These are phyloP conservation scores for Chlorella sp. DNA, from an alignment of 139 green algal genomes.

Conservation along the genomic window DNA sequence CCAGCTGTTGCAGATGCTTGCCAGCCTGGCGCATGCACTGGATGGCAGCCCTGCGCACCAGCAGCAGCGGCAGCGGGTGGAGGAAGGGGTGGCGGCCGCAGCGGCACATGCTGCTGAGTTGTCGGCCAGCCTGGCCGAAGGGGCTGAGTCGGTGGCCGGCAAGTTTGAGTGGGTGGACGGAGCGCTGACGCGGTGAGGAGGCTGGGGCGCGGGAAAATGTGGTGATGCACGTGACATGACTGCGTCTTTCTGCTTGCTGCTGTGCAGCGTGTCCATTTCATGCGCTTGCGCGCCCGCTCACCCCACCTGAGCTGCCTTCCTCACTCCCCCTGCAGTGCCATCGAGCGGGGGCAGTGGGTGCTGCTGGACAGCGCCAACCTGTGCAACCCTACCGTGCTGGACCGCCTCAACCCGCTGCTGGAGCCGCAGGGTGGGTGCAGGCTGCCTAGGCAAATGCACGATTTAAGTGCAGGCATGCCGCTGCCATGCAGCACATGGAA, in stretches of 20 bases:
- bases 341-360: slow-evolving; percentile 65
- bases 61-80: slow-evolving; percentile 4
- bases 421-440: slow-evolving; percentile 69
- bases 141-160: slow-evolving; percentile 55
- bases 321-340: slow-evolving; percentile 9
- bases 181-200: slow-evolving; percentile 65
- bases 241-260: not conserved
- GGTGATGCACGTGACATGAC: not conserved
- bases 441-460: not conserved
- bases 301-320: not conserved
- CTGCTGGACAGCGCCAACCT: slow-evolving; percentile 97
- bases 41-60: no score
- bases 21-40: not conserved
- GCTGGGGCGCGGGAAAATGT: not conserved
- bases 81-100: not conserved
- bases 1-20: slow-evolving; percentile 40
- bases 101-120: slow-evolving; percentile 32
- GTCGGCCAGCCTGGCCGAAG: slow-evolving; percentile 38
- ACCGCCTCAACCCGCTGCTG: slow-evolving; percentile 97
- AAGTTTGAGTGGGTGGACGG: slow-evolving; percentile 99
- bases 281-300: no score
- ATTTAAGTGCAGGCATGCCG: no score
- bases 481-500: no score
- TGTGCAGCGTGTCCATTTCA: no score
- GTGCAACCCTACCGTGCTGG: slow-evolving; percentile 95